phyloP scores from a whole-genome alignment of 306 rosid genomes.

The Vachellia pachyceras region DNA sequence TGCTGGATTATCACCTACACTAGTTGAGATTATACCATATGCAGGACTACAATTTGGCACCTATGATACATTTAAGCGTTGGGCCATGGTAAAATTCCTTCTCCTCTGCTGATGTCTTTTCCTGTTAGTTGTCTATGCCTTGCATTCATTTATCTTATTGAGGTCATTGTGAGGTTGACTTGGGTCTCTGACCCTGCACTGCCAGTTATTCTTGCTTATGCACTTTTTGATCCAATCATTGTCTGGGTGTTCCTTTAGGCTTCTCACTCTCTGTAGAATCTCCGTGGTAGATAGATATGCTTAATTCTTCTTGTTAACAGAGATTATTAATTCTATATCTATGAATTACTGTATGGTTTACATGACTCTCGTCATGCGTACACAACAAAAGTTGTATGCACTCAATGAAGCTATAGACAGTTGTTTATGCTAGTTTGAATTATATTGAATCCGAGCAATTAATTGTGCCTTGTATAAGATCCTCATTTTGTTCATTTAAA shows the following conservation, averaged over 20 bases:
- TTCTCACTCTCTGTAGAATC: constrained; percentile 20
- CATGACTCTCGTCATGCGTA: constrained; percentile 2
- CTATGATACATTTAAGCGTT: constrained; percentile 90
- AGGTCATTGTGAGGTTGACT: constrained; percentile 23
- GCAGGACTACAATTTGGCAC: constrained; percentile 98
- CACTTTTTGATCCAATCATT: constrained; percentile 21
- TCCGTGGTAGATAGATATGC: constrained; percentile 7
- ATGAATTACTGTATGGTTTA: neutral
- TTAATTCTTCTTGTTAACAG: too few relatives aligned
- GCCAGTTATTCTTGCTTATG: constrained; percentile 3
- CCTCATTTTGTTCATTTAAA: constrained; percentile 22
- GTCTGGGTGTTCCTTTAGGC: constrained; percentile 1
- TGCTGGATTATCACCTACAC: constrained; percentile 88
- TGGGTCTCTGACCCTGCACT: constrained; percentile 12
- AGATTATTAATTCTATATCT: too few relatives aligned
- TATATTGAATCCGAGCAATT: neutral
- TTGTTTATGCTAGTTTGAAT: constrained; percentile 17
- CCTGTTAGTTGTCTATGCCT: constrained; percentile 5
- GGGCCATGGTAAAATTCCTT: constrained; percentile 75
- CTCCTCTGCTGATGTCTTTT: constrained; percentile 14
- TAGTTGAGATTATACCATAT: constrained; percentile 96
- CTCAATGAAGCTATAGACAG: constrained; percentile 10
- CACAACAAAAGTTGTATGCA: constrained; percentile 19
- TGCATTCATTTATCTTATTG: constrained; percentile 22
- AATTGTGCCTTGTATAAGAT: constrained; percentile 6